Percentiles rank a stretch among this genome's conserved stretches.
Conservation (phyloP, 1,284 basidiomycete genomes). For the Xerocomus amazonicus region DNA sequence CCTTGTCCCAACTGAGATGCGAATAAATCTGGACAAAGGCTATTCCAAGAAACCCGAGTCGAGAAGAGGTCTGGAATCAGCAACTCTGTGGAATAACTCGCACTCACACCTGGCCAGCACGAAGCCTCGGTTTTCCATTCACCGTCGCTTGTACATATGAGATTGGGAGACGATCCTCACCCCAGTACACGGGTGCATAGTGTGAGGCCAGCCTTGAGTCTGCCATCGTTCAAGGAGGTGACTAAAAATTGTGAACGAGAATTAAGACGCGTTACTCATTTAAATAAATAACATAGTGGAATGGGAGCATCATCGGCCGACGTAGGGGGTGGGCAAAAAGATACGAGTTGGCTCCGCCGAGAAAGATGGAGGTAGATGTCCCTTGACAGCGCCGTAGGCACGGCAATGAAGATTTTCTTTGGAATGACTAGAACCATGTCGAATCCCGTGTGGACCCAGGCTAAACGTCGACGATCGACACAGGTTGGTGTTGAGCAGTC, state of each 20-base stretch:
- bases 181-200: slow-evolving; percentile 7
- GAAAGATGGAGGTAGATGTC: too few species aligned
- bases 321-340: too few species aligned
- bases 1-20: slow-evolving; percentile 1
- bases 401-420: too few species aligned
- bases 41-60: slow-evolving; percentile 4
- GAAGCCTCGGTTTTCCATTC: slow-evolving; percentile 6
- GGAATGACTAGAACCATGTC: too few species aligned
- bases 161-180: neutral
- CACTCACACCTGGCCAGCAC: slow-evolving; percentile 2
- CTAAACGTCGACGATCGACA: too few species aligned
- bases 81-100: neutral
- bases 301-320: too few species aligned
- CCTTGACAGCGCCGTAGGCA: too few species aligned
- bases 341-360: too few species aligned
- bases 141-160: neutral
- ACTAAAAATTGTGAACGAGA: neutral
- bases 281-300: neutral
- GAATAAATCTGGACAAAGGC: slow-evolving; percentile 8
- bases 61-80: neutral
- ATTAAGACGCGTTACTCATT: neutral
- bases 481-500: too few species aligned
- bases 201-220: neutral
- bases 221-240: neutral
- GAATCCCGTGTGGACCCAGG: too few species aligned